Percentiles rank a stretch among this genome's conserved stretches.
Conservation (phyloP, 192 early-diverging fungal genomes). For the Coemansia sp. region DNA sequence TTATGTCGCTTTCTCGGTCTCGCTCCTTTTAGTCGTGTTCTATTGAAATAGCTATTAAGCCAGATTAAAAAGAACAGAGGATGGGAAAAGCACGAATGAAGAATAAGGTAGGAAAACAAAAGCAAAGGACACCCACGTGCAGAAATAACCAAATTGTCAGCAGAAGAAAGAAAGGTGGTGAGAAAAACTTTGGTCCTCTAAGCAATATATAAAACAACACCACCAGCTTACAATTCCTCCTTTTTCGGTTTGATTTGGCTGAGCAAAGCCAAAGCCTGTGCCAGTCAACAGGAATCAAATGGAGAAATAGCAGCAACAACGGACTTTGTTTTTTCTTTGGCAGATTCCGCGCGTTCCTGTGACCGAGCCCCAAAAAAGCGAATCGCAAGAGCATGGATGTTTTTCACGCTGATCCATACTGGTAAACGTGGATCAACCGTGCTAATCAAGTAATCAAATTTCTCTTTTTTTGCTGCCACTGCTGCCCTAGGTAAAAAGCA, state of each 20-base stretch:
- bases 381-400: no score
- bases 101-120: not conserved
- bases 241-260: not conserved
- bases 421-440: no score
- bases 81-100: conserved; percentile 3
- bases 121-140: not conserved
- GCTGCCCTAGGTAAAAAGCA: no score
- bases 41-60: not conserved
- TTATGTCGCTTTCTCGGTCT: not conserved
- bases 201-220: not conserved
- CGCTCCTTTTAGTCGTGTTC: not conserved
- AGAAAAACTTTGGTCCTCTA: not conserved
- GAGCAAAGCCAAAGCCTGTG: not conserved
- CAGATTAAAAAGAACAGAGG: not conserved
- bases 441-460: no score
- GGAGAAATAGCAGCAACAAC: no score
- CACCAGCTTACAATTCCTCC: not conserved
- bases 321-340: no score
- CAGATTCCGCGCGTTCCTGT: no score
- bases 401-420: no score
- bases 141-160: not conserved
- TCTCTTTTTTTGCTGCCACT: no score
- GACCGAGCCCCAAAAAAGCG: no score
- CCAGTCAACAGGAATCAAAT: no score
- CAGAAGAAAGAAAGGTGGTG: not conserved